phyloP scores from a whole-genome alignment of 164 flowering plant genomes.

The Santalum album region DNA sequence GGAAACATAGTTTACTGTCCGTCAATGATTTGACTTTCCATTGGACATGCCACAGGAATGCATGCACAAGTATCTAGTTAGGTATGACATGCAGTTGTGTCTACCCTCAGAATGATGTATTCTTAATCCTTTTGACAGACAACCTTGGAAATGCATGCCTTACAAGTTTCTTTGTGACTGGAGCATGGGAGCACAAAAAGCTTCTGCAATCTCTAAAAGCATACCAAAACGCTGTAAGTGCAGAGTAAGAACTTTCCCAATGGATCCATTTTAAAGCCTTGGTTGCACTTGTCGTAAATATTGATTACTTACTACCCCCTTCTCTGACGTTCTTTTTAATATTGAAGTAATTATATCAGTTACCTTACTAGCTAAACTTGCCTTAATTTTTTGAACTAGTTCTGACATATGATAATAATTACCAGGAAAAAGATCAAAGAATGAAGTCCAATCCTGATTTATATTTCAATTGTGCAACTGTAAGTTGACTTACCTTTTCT shows the following conservation, averaged over 20 bases:
- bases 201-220: constrained; percentile 75
- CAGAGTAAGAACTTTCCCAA: constrained; percentile 3
- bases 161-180: constrained; percentile 76
- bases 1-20: too few species aligned
- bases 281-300: not conserved
- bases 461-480: constrained; percentile 83
- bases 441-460: constrained; percentile 80
- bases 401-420: constrained; percentile 7
- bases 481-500: constrained; percentile 27
- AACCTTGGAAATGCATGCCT: constrained; percentile 89
- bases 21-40: too few species aligned
- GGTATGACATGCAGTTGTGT: too few species aligned
- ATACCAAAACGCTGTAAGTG: constrained; percentile 84
- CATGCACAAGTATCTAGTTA: too few species aligned
- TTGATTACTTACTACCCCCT: not conserved
- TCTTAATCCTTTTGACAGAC: constrained; percentile 35
- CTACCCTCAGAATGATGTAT: too few species aligned
- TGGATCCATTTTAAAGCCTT: not conserved
- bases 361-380: not conserved
- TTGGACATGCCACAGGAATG: too few species aligned
- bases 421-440: constrained; percentile 81
- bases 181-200: constrained; percentile 78
- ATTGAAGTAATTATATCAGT: not conserved
- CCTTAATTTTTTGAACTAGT: constrained; percentile 1
- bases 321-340: not conserved